Evolutionary conservation across 805 yeast genomes (phyloP).

Genomic region (Starmerella stigmatis): DNA sequence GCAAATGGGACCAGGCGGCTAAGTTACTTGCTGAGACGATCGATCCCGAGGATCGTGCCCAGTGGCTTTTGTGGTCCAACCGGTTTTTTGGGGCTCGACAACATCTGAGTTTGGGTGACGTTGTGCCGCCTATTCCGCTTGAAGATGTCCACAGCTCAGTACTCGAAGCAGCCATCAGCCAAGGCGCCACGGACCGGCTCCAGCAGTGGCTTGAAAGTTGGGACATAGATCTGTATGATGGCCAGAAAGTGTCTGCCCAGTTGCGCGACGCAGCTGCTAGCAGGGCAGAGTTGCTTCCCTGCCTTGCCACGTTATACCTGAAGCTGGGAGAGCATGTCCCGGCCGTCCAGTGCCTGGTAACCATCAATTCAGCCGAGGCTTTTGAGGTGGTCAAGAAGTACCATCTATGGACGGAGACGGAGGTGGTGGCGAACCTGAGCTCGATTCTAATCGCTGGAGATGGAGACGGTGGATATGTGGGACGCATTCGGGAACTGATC

Average conservation of each 20-base stretch:
- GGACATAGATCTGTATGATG: constrained; percentile 48
- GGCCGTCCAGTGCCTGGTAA: constrained; percentile 57
- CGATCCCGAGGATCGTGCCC: constrained; percentile 20
- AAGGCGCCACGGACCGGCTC: constrained; percentile 33
- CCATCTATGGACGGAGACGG: constrained; percentile 48
- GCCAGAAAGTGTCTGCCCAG: constrained; percentile 34
- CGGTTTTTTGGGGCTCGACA: constrained; percentile 43
- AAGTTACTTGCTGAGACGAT: constrained; percentile 7
- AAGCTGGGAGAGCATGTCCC: constrained; percentile 46
- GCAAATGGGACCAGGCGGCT: constrained; percentile 7
- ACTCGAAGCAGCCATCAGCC: constrained; percentile 38
- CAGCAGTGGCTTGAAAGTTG: constrained; percentile 41
- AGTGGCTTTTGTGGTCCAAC: constrained; percentile 60
- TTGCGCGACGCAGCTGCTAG: constrained; percentile 34
- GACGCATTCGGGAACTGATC: constrained; percentile 19
- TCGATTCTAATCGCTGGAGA: constrained; percentile 26
- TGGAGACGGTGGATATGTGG: constrained; percentile 18
- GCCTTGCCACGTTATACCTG: constrained; percentile 40
- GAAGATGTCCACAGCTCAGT: constrained; percentile 36
- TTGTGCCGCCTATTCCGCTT: constrained; percentile 42
- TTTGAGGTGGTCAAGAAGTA: constrained; percentile 49
- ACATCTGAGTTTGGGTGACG: constrained; percentile 38
- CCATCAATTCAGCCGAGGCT: constrained; percentile 43
- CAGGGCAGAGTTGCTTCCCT: constrained; percentile 24
- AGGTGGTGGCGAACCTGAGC: constrained; percentile 38